These are phyloP conservation scores for Botrytis byssoidea DNA, from an alignment of 2,329 filamentous ascomycete genomes.

Conservation along the genomic window DNA sequence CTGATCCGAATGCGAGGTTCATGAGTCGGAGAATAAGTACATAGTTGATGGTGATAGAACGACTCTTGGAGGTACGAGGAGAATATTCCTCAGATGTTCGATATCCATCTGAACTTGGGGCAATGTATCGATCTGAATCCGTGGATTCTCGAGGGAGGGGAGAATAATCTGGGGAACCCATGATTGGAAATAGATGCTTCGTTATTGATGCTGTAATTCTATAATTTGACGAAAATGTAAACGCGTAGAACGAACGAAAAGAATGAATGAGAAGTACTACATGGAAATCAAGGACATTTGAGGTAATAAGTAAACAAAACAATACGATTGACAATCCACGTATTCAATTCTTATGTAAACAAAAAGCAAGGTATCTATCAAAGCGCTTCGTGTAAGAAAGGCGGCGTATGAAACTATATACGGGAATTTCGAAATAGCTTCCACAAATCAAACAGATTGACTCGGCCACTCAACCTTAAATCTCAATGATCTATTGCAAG, in stretches of 20 bases:
- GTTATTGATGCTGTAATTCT: neutral
- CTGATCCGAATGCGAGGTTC: neutral
- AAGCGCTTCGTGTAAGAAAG: neutral
- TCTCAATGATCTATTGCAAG: neutral
- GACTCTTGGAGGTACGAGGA: neutral
- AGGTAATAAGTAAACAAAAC: neutral
- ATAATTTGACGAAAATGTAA: neutral
- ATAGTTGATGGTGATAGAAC: neutral
- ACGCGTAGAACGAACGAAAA: neutral
- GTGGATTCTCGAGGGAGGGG: conserved; percentile 5
- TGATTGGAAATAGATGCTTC: neutral
- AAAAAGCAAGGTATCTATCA: neutral
- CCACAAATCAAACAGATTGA: neutral
- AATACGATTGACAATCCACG: neutral
- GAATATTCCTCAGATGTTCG: neutral
- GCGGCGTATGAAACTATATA: neutral
- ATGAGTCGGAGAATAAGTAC: conserved; percentile 1
- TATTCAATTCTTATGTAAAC: neutral
- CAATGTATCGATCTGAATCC: conserved; percentile 7
- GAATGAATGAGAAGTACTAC: neutral
- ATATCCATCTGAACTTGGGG: neutral
- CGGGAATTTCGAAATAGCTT: neutral
- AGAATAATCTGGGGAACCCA: conserved; percentile 5
- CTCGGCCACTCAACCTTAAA: neutral
- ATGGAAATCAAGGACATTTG: neutral